These are phyloP conservation scores for Bruguiera hainesii DNA, from an alignment of 441 rosid species.

Conservation along the genomic window DNA sequence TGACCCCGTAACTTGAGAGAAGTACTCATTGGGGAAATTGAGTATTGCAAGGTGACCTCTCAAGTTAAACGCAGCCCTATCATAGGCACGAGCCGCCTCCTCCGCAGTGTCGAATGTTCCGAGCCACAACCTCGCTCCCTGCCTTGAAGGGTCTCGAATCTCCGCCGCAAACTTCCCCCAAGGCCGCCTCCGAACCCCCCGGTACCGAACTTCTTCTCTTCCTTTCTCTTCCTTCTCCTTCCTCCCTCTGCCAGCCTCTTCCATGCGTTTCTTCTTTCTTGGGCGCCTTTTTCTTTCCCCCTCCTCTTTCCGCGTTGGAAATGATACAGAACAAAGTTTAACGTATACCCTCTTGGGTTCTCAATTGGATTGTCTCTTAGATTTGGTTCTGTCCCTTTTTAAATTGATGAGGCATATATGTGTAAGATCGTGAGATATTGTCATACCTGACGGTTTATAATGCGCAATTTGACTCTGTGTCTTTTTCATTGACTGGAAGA, in stretches of 20 bases:
- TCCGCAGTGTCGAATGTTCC: slow-evolving; percentile 61
- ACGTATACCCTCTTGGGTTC: neutral
- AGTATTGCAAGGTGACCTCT: slow-evolving; percentile 55
- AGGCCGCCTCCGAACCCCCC: slow-evolving; percentile 61
- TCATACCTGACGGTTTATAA: slow-evolving; percentile 1
- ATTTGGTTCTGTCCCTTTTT: neutral
- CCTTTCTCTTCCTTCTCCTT: slow-evolving; percentile 27
- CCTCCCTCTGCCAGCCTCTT: slow-evolving; percentile 26
- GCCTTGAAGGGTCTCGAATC: slow-evolving; percentile 55
- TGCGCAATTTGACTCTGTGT: slow-evolving; percentile 25
- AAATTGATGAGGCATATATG: neutral
- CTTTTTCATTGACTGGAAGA: neutral
- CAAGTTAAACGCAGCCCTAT: slow-evolving; percentile 48
- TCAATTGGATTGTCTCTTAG: slow-evolving; percentile 10
- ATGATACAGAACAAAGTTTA: neutral
- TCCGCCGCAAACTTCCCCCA: slow-evolving; percentile 74
- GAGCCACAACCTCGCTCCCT: slow-evolving; percentile 54
- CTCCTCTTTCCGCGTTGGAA: neutral
- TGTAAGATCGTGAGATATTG: neutral
- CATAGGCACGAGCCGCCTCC: slow-evolving; percentile 67
- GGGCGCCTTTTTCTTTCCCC: neutral
- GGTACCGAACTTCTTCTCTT: slow-evolving; percentile 36
- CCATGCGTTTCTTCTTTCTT: slow-evolving; percentile 24
- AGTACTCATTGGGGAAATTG: slow-evolving; percentile 54
- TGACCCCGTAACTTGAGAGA: slow-evolving; percentile 23